Percentiles rank a stretch among this genome's conserved stretches.
Conservation (phyloP, 2,329 filamentous ascomycete genomes). For the Sphaerostilbella broomeana region DNA sequence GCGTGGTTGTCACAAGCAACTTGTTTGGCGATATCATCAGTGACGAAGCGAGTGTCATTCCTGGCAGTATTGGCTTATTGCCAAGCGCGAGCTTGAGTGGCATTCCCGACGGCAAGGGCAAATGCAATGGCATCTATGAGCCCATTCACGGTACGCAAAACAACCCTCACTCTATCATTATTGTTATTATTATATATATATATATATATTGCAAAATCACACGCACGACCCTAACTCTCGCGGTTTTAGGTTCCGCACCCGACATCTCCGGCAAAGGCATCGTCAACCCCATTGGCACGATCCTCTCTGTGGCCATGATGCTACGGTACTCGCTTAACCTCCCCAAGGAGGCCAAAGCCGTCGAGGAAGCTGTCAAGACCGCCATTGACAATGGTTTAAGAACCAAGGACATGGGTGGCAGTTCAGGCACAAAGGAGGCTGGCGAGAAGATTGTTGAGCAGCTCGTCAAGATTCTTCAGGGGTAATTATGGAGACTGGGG, state of each 20-base stretch:
- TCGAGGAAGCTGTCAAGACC: slow-evolving; percentile 74
- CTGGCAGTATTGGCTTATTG: slow-evolving; percentile 79
- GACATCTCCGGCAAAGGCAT: slow-evolving; percentile 90
- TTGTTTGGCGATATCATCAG: slow-evolving; percentile 93
- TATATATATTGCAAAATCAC: too few relatives aligned
- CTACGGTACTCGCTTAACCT: slow-evolving; percentile 84
- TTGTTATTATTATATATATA: not conserved
- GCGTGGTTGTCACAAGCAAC: slow-evolving; percentile 87
- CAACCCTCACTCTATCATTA: not conserved
- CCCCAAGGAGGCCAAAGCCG: slow-evolving; percentile 65
- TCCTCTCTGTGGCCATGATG: slow-evolving; percentile 93
- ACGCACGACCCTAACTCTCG: too few relatives aligned
- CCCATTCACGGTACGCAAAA: slow-evolving; percentile 76
- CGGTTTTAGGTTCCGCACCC: slow-evolving; percentile 71
- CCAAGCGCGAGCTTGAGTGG: slow-evolving; percentile 83
- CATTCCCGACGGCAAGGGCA: slow-evolving; percentile 76
- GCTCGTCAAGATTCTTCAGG: slow-evolving; percentile 61
- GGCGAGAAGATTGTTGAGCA: slow-evolving; percentile 73
- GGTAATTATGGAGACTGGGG: slow-evolving; percentile 10
- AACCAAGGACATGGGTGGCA: slow-evolving; percentile 82
- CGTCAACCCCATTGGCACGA: slow-evolving; percentile 86
- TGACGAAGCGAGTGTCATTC: slow-evolving; percentile 92
- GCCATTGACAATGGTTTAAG: slow-evolving; percentile 73
- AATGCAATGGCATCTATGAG: slow-evolving; percentile 93
- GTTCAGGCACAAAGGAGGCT: slow-evolving; percentile 59